A percentile compares a stretch with the other conserved stretches of the same genome.
These are phyloP conservation scores for Triangularia setosa DNA, from an alignment of 2,329 filamentous ascomycete species.

Conservation along the genomic window DNA sequence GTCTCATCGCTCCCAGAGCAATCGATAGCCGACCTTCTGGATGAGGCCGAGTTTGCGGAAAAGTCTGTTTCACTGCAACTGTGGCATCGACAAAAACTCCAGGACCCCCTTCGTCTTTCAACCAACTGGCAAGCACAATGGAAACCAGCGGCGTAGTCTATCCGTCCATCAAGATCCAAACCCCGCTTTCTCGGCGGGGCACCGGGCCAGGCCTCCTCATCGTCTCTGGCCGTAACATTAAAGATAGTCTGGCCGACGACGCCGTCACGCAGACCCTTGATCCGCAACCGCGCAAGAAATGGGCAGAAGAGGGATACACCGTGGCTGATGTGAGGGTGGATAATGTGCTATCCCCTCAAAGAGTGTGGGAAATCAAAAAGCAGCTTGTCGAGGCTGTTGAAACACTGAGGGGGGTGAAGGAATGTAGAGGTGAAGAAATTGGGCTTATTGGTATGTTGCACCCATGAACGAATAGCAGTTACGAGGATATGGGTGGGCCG, in stretches of 20 bases:
- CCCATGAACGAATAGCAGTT: slow-evolving; percentile 37
- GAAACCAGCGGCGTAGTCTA: background rate
- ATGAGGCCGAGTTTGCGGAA: background rate
- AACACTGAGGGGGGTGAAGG: slow-evolving; percentile 23
- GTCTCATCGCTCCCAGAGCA: background rate
- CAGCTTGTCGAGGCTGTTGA: slow-evolving; percentile 2
- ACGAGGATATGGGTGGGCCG: slow-evolving; percentile 31
- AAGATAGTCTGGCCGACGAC: background rate
- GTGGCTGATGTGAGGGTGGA: slow-evolving; percentile 50
- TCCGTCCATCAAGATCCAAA: slow-evolving; percentile 13
- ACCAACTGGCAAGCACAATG: background rate
- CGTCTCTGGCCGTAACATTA: background rate
- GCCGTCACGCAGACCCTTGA: slow-evolving; percentile 27
- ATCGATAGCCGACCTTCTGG: background rate
- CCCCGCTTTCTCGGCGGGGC: slow-evolving; percentile 29
- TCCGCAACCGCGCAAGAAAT: slow-evolving; percentile 59
- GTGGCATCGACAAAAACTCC: no score
- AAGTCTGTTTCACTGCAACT: background rate
- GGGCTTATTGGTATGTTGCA: slow-evolving; percentile 34
- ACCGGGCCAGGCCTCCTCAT: slow-evolving; percentile 28
- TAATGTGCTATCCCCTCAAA: slow-evolving; percentile 4
- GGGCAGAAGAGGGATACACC: slow-evolving; percentile 67
- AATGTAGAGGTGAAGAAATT: slow-evolving; percentile 37
- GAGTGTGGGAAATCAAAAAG: background rate
- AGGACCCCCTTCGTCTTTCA: background rate